These are phyloP conservation scores for Phytophthora foliorum DNA, from an alignment of 352 stramenopile species.

Conservation along the genomic window DNA sequence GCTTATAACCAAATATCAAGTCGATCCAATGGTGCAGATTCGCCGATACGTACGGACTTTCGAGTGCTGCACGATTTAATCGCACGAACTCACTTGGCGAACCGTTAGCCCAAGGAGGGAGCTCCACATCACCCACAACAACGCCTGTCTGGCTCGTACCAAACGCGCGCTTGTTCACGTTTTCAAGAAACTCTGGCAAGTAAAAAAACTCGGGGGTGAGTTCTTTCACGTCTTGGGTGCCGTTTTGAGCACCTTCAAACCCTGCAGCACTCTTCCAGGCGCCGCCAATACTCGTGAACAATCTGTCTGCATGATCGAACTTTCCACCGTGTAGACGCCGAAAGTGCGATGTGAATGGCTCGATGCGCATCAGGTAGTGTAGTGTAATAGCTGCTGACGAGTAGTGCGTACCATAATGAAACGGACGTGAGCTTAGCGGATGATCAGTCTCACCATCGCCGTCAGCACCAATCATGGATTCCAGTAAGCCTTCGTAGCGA, in stretches of 20 bases:
- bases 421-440: conserved; percentile 64
- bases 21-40: conserved; percentile 99
- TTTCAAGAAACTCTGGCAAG: conserved; percentile 96
- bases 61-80: conserved; percentile 95
- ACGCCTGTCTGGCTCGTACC: conserved; percentile 90
- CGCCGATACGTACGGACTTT: conserved; percentile 96
- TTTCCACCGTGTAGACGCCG: conserved; percentile 95
- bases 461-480: conserved; percentile 34
- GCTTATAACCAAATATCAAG: conserved; percentile 98
- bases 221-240: conserved; percentile 98
- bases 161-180: conserved; percentile 96
- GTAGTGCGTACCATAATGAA: conserved; percentile 97
- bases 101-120: conserved; percentile 95
- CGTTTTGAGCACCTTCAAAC: conserved; percentile 71
- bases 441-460: conserved; percentile 36
- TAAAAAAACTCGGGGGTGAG: conserved; percentile 99
- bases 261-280: conserved; percentile 92
- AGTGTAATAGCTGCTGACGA: conserved; percentile 95
- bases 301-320: conserved; percentile 98
- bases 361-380: conserved; percentile 97
- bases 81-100: conserved; percentile 96
- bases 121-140: conserved; percentile 90
- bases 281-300: conserved; percentile 95
- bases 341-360: conserved; percentile 97
- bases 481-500: conserved; percentile 71